Conservation (phyloP, 805 yeast species). For the Huiozyma naganishii region DNA sequence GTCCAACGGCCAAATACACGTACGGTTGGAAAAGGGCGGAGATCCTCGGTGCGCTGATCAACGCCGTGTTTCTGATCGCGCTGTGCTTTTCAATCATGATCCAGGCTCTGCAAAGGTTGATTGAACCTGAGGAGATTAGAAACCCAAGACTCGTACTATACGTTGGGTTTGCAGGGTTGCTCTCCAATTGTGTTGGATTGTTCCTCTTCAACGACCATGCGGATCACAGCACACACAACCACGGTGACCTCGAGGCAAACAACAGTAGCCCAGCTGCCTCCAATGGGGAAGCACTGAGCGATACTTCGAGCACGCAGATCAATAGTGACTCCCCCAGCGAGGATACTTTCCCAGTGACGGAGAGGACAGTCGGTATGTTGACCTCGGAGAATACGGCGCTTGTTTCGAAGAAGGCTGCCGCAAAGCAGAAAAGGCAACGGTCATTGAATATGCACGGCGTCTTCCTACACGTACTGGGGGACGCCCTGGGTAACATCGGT, state of each 20-base stretch:
- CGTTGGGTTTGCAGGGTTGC: slow-evolving; percentile 77
- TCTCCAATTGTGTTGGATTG: slow-evolving; percentile 76
- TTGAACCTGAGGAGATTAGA: slow-evolving; percentile 66
- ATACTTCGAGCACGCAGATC: background rate
- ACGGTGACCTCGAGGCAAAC: slow-evolving; percentile 3
- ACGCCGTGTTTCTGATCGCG: slow-evolving; percentile 88
- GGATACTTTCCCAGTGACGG: slow-evolving; percentile 11
- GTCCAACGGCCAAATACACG: slow-evolving; percentile 81
- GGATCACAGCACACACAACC: background rate
- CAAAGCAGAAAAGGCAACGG: slow-evolving; percentile 25
- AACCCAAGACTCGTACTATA: slow-evolving; percentile 71
- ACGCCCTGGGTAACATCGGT: slow-evolving; percentile 91
- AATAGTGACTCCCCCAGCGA: background rate
- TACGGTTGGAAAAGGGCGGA: slow-evolving; percentile 99
- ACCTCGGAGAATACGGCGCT: slow-evolving; percentile 1
- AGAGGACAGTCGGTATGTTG: slow-evolving; percentile 2
- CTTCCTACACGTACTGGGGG: slow-evolving; percentile 89
- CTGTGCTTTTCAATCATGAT: slow-evolving; percentile 84
- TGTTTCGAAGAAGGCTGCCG: background rate
- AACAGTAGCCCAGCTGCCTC: slow-evolving; percentile 5
- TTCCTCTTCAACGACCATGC: slow-evolving; percentile 68
- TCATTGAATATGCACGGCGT: slow-evolving; percentile 97
- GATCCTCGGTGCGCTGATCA: slow-evolving; percentile 86
- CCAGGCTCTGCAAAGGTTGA: slow-evolving; percentile 84
- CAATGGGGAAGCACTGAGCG: background rate